Conservation (phyloP, 192 early-diverging fungal species). For the Spizellomyces sp. region DNA sequence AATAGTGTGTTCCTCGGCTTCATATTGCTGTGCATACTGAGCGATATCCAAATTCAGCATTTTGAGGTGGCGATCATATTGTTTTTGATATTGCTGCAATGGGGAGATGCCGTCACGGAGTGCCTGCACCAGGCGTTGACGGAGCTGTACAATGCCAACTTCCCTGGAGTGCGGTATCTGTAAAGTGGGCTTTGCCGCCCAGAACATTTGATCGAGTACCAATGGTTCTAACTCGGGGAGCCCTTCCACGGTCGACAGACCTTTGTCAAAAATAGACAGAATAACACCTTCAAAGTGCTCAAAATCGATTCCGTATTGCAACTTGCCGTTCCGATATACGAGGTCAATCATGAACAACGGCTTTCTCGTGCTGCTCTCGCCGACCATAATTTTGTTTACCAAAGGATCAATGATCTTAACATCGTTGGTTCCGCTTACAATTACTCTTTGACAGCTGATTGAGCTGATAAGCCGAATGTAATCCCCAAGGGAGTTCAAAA, state of each 20-base stretch:
- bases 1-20: conserved; percentile 51
- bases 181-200: conserved; percentile 57
- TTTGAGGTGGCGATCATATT: conserved; percentile 57
- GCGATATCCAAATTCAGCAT: conserved; percentile 55
- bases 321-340: conserved; percentile 49
- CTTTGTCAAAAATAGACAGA: conserved; percentile 57
- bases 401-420: conserved; percentile 43
- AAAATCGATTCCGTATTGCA: conserved; percentile 58
- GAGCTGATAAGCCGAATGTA: conserved; percentile 48
- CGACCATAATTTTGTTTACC: conserved; percentile 18
- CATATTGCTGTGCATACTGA: conserved; percentile 52
- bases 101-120: conserved; percentile 43
- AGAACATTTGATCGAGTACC: conserved; percentile 64
- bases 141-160: conserved; percentile 33
- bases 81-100: conserved; percentile 47
- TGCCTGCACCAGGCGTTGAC: conserved; percentile 32
- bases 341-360: conserved; percentile 61
- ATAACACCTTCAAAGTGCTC: conserved; percentile 45
- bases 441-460: conserved; percentile 51
- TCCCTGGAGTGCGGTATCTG: conserved; percentile 54
- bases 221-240: conserved; percentile 62
- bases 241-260: conserved; percentile 49
- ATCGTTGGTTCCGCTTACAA: conserved; percentile 56
- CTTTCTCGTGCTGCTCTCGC: conserved; percentile 29
- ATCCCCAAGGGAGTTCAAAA: conserved; percentile 59